These are phyloP conservation scores for Solidago caesia DNA, from an alignment of 129 eudicot genomes.

Conservation along the genomic window DNA sequence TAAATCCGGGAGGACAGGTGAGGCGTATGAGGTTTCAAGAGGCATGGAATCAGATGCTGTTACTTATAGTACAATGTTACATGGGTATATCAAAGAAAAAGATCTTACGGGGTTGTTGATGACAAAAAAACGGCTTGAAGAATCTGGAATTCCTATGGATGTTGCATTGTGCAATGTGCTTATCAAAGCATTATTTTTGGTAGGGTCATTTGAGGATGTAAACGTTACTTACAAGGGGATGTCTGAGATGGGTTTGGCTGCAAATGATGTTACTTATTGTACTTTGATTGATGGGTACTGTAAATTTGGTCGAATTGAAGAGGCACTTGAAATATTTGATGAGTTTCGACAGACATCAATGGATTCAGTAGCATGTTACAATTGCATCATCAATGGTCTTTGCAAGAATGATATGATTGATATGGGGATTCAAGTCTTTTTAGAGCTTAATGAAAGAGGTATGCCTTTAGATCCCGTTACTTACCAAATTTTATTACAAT, in stretches of 20 bases:
- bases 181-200: constrained; percentile 53
- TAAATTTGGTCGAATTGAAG: constrained; percentile 57
- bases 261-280: constrained; percentile 54
- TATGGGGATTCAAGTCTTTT: constrained; percentile 59
- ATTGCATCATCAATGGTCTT: constrained; percentile 54
- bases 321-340: constrained; percentile 72
- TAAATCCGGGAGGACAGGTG: constrained; percentile 66
- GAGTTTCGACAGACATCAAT: constrained; percentile 48
- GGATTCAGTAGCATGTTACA: constrained; percentile 53
- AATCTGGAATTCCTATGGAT: constrained; percentile 51
- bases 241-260: constrained; percentile 47
- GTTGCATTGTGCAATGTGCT: constrained; percentile 63
- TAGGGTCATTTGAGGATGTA: constrained; percentile 69
- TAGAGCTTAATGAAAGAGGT: constrained; percentile 55
- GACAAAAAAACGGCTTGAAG: constrained; percentile 56
- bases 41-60: constrained; percentile 48
- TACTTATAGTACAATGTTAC: constrained; percentile 64
- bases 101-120: constrained; percentile 48
- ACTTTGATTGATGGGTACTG: constrained; percentile 68
- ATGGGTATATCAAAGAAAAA: constrained; percentile 57
- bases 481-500: constrained; percentile 37
- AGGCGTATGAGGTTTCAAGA: constrained; percentile 59
- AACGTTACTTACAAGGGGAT: constrained; percentile 43
- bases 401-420: constrained; percentile 56
- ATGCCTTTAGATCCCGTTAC: constrained; percentile 39